These are phyloP conservation scores for Chaetomiaceae sp. DNA, from an alignment of 2,329 filamentous ascomycete genomes.

Conservation along the genomic window DNA sequence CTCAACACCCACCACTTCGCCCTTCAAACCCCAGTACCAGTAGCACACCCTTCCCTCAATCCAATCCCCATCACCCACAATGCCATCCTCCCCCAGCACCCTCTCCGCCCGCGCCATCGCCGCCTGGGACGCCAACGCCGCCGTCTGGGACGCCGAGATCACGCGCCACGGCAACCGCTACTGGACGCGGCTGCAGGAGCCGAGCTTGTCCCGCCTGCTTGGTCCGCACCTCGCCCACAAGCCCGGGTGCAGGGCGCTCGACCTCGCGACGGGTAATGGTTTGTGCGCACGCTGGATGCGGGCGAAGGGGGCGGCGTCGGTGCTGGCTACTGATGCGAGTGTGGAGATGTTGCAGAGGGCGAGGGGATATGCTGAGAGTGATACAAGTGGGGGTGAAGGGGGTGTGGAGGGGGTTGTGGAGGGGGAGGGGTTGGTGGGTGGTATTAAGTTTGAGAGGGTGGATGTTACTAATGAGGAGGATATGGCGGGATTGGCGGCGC, in stretches of 20 bases:
- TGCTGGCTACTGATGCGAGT: slow-evolving; percentile 41
- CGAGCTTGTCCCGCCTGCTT: slow-evolving; percentile 34
- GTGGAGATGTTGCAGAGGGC: slow-evolving; percentile 36
- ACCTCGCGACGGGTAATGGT: slow-evolving; percentile 46
- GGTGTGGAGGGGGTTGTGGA: slow-evolving; percentile 6
- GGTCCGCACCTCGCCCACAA: slow-evolving; percentile 13
- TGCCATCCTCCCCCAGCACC: slow-evolving; percentile 3
- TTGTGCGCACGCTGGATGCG: slow-evolving; percentile 41
- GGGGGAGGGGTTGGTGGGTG: too few species aligned
- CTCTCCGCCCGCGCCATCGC: slow-evolving; percentile 22
- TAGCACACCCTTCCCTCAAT: neutral
- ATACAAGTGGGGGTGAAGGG: neutral
- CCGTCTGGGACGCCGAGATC: slow-evolving; percentile 37
- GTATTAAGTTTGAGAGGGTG: slow-evolving; percentile 31
- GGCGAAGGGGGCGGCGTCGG: slow-evolving; percentile 27
- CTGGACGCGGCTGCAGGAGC: slow-evolving; percentile 38
- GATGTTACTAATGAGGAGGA: slow-evolving; percentile 34
- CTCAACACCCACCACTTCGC: neutral
- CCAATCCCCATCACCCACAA: neutral
- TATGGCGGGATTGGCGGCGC: slow-evolving; percentile 28
- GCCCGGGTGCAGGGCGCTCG: slow-evolving; percentile 32
- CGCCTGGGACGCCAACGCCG: slow-evolving; percentile 38
- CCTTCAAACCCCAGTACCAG: too few species aligned
- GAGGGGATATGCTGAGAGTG: slow-evolving; percentile 14
- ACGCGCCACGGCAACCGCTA: slow-evolving; percentile 39